A percentile compares a stretch with the other conserved stretches of the same genome.
phyloP scores from a whole-genome alignment of 345 rosid species.

The Conringia planisiliqua region DNA sequence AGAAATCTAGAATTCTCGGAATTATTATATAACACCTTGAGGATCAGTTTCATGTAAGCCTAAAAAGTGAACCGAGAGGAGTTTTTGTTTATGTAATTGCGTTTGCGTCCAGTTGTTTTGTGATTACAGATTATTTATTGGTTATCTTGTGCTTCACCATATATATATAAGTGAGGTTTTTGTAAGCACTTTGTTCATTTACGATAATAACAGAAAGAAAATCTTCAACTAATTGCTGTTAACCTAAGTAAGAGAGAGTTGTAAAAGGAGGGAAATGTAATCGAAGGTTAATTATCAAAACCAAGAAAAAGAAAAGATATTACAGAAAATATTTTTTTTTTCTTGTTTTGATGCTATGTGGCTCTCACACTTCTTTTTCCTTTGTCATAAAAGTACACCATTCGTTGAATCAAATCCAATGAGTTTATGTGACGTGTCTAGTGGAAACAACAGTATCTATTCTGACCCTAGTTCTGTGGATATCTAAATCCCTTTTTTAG shows the following conservation, averaged over 20 bases:
- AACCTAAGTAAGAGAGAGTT: no score
- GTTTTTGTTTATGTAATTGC: background rate
- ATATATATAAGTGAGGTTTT: background rate
- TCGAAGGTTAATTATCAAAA: no score
- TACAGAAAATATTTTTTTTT: background rate
- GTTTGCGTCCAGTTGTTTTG: background rate
- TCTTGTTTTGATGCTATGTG: background rate
- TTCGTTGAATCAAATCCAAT: background rate
- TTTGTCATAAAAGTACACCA: background rate
- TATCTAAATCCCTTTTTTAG: background rate
- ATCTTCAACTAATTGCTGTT: background rate
- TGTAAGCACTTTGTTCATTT: background rate
- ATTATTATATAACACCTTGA: background rate
- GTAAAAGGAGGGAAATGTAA: background rate
- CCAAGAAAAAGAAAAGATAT: no score
- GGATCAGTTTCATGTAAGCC: conserved; percentile 21
- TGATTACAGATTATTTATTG: background rate
- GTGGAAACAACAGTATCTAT: background rate
- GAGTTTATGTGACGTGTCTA: background rate
- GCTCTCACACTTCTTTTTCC: background rate
- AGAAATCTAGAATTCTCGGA: background rate
- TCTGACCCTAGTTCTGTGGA: background rate
- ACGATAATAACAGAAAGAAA: background rate
- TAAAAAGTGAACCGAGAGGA: background rate
- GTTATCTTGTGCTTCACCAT: background rate